These are phyloP conservation scores for Leishmania turanica DNA, from an alignment of 208 protist genomes.

Conservation along the genomic window DNA sequence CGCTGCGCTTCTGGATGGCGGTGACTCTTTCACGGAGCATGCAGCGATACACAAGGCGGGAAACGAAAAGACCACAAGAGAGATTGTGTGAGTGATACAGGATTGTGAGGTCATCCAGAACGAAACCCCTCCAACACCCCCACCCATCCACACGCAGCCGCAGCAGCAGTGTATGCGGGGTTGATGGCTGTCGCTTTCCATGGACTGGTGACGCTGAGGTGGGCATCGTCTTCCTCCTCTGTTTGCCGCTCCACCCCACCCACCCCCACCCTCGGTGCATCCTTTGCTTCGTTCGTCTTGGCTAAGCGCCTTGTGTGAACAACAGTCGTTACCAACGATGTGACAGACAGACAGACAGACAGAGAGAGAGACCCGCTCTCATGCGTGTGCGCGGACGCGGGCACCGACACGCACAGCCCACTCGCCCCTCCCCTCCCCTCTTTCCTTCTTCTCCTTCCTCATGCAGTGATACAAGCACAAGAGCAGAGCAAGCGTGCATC, in stretches of 20 bases:
- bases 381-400: neutral
- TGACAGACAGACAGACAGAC: neutral
- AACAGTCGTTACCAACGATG: neutral
- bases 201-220: neutral
- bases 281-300: neutral
- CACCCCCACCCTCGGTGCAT: neutral
- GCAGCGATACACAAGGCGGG: too few species aligned
- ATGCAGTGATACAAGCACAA: neutral
- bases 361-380: neutral
- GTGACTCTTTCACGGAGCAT: neutral
- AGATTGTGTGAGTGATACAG: too few species aligned
- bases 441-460: neutral
- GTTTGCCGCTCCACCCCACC: neutral
- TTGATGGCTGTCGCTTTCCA: neutral
- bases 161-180: neutral
- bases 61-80: too few species aligned
- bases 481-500: neutral
- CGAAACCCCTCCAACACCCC: neutral
- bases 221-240: neutral
- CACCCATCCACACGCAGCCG: neutral
- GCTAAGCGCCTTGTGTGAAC: neutral
- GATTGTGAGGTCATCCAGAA: too few species aligned
- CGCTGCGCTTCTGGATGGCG: neutral
- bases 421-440: neutral
- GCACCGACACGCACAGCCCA: neutral